These are phyloP conservation scores for Rhizodiscina lignyota DNA, from an alignment of 495 filamentous ascomycete genomes.

Conservation along the genomic window DNA sequence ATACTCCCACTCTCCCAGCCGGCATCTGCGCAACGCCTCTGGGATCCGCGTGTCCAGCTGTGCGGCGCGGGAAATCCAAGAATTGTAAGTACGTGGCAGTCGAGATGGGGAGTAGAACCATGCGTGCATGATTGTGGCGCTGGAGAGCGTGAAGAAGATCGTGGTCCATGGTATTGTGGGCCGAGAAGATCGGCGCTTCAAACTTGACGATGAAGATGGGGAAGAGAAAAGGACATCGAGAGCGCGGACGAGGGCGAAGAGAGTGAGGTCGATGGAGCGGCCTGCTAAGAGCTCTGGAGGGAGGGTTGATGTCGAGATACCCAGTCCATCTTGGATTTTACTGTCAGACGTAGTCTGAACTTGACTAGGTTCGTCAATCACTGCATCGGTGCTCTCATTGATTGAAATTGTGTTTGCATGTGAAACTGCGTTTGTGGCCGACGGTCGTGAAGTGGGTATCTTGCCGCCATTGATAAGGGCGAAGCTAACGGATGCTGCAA, in stretches of 20 bases:
- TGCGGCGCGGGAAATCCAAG: conserved; percentile 71
- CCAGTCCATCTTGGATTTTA: not conserved
- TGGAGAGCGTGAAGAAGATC: conserved; percentile 63
- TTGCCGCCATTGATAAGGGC: conserved; percentile 9
- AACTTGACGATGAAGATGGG: conserved; percentile 40
- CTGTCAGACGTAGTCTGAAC: too few species aligned
- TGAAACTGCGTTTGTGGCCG: too few species aligned
- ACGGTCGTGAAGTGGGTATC: too few species aligned
- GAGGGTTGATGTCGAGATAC: not conserved
- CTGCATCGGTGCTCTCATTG: too few species aligned
- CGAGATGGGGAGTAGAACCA: conserved; percentile 64
- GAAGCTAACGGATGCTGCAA: conserved; percentile 14
- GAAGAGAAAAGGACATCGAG: conserved; percentile 30
- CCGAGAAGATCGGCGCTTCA: conserved; percentile 36
- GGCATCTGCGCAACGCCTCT: conserved; percentile 51
- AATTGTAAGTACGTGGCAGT: conserved; percentile 60
- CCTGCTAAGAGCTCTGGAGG: conserved; percentile 37
- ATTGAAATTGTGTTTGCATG: too few species aligned
- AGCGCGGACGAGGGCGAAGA: conserved; percentile 64
- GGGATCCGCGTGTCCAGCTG: conserved; percentile 67
- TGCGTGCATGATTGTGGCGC: conserved; percentile 77
- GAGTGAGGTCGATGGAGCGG: conserved; percentile 70
- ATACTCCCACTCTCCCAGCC: conserved; percentile 49
- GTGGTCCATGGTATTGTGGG: too few species aligned
- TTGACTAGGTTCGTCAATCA: not conserved